phyloP scores from a whole-genome alignment of 805 yeast species.

The Sungouiella thailandica region DNA sequence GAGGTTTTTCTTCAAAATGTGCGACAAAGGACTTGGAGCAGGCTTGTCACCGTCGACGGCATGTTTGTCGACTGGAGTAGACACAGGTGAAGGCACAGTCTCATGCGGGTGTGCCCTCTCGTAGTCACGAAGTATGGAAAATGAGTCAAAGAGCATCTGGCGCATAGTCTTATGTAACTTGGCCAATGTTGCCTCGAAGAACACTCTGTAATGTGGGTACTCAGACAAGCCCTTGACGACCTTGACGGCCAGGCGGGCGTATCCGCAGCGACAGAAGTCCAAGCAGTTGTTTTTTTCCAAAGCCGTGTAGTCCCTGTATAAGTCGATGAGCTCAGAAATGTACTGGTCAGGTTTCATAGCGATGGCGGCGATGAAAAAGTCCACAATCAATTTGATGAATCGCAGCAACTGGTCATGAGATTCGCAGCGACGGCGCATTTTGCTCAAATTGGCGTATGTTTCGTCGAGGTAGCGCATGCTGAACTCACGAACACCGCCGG shows the following conservation, averaged over 20 bases:
- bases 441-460: slow-evolving; percentile 21
- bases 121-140: slow-evolving; percentile 19
- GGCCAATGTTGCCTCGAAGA: slow-evolving; percentile 21
- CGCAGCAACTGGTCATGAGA: slow-evolving; percentile 10
- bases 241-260: slow-evolving; percentile 23
- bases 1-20: slow-evolving; percentile 7
- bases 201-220: slow-evolving; percentile 14
- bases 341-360: slow-evolving; percentile 31
- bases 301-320: slow-evolving; percentile 18
- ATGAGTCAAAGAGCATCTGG: slow-evolving; percentile 21
- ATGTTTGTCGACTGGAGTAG: slow-evolving; percentile 11
- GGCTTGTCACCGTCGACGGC: slow-evolving; percentile 8
- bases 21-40: neutral
- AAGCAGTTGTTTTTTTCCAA: slow-evolving; percentile 5
- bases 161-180: slow-evolving; percentile 21
- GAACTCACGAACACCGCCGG: slow-evolving; percentile 21
- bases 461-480: slow-evolving; percentile 27
- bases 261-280: slow-evolving; percentile 10
- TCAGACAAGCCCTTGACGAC: slow-evolving; percentile 28
- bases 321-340: slow-evolving; percentile 17
- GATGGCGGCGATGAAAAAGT: slow-evolving; percentile 32
- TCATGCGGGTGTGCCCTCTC: slow-evolving; percentile 9
- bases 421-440: slow-evolving; percentile 8
- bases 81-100: slow-evolving; percentile 7
- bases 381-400: slow-evolving; percentile 21